phyloP scores from a whole-genome alignment of 2,329 filamentous ascomycete genomes.

The Parascedosporium putredinis region DNA sequence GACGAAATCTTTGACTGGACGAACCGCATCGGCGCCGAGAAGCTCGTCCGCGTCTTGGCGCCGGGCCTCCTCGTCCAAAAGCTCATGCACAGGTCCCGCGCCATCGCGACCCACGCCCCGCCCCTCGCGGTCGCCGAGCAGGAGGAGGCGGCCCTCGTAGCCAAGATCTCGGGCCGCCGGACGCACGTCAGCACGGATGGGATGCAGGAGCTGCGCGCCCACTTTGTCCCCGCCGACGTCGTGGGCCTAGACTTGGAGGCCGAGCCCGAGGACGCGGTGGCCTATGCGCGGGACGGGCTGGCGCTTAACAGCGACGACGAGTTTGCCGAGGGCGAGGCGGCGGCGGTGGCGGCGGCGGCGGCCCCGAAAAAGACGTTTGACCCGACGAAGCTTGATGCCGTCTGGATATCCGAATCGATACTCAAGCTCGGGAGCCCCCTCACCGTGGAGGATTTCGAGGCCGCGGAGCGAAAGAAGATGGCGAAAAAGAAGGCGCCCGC shows the following conservation, averaged over 20 bases:
- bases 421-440: slow-evolving; percentile 15
- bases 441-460: slow-evolving; percentile 14
- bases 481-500: neutral
- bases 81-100: slow-evolving; percentile 20
- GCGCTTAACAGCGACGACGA: slow-evolving; percentile 60
- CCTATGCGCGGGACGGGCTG: slow-evolving; percentile 40
- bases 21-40: slow-evolving; percentile 65
- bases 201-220: slow-evolving; percentile 65
- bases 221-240: slow-evolving; percentile 65
- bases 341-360: slow-evolving; percentile 7
- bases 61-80: slow-evolving; percentile 62
- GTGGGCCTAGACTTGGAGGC: slow-evolving; percentile 66
- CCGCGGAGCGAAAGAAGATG: slow-evolving; percentile 19
- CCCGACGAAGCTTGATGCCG: slow-evolving; percentile 48
- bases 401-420: slow-evolving; percentile 27
- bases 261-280: slow-evolving; percentile 53
- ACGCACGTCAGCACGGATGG: slow-evolving; percentile 65
- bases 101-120: neutral
- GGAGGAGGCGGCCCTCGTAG: slow-evolving; percentile 45
- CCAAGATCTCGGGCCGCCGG: slow-evolving; percentile 56
- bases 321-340: slow-evolving; percentile 26
- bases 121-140: slow-evolving; percentile 22
- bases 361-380: slow-evolving; percentile 42
- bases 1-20: slow-evolving; percentile 80
- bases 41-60: slow-evolving; percentile 72